phyloP scores from a whole-genome alignment of 192 early-diverging fungal genomes.

The Backusella psychrophila region DNA sequence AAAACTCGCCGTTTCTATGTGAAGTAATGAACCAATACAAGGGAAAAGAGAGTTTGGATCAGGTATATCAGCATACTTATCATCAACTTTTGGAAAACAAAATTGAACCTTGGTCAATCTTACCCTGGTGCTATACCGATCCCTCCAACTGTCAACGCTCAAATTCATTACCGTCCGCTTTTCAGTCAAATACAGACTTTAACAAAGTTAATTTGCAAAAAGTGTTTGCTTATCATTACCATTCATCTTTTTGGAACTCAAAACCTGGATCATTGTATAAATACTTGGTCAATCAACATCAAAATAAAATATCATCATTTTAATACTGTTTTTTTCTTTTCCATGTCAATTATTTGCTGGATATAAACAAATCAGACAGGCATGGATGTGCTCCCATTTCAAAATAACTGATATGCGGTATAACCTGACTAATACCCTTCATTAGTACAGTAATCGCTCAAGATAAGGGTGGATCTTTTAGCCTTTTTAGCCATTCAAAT shows the following conservation, averaged over 20 bases:
- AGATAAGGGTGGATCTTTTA: too few species aligned
- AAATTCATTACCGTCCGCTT: constrained; percentile 24
- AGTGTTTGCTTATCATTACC: constrained; percentile 28
- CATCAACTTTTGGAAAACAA: constrained; percentile 25
- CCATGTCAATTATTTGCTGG: not conserved
- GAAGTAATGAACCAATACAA: constrained; percentile 22
- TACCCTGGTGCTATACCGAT: constrained; percentile 42
- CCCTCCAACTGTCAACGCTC: constrained; percentile 20
- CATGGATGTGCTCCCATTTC: too few species aligned
- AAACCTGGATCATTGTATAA: constrained; percentile 4
- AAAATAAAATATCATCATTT: not conserved
- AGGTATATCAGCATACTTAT: constrained; percentile 24
- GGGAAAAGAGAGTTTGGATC: not conserved
- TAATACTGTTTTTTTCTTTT: not conserved
- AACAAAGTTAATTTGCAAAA: not conserved
- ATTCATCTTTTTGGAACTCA: constrained; percentile 9
- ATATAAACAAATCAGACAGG: too few species aligned
- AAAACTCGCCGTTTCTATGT: constrained; percentile 30
- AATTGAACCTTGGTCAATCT: constrained; percentile 24
- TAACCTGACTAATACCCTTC: too few species aligned
- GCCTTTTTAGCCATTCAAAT: too few species aligned
- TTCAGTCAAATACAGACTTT: not conserved
- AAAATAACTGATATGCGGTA: not conserved
- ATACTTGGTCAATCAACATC: constrained; percentile 10
- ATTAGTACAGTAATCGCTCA: too few species aligned